Conservation (phyloP, 2,329 filamentous ascomycete genomes). For the Tolypocladium pustulatum region DNA sequence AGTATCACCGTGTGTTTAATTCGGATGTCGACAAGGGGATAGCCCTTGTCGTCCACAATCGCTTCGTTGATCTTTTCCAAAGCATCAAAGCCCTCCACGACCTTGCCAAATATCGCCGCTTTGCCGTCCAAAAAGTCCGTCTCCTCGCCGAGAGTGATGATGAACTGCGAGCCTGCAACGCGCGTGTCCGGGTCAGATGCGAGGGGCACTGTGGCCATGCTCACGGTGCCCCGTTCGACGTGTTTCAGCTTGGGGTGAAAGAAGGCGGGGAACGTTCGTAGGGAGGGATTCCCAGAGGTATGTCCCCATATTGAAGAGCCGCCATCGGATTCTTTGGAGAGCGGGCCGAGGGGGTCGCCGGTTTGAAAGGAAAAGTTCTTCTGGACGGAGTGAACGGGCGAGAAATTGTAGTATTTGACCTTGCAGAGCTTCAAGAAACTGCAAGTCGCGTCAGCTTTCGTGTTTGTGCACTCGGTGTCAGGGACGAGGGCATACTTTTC, state of each 20-base stretch:
- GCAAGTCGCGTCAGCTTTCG: constrained; percentile 31
- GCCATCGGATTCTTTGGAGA: constrained; percentile 77
- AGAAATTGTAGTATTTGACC: constrained; percentile 98
- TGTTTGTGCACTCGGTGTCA: constrained; percentile 25
- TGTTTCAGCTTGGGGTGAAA: constrained; percentile 85
- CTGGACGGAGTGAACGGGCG: constrained; percentile 83
- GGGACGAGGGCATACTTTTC: constrained; percentile 70
- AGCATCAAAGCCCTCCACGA: constrained; percentile 91
- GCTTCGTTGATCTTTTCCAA: constrained; percentile 88
- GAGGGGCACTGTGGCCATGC: constrained; percentile 86
- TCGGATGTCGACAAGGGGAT: constrained; percentile 86
- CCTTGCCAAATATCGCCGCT: constrained; percentile 88
- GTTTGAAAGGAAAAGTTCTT: constrained; percentile 95
- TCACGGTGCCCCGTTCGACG: constrained; percentile 79
- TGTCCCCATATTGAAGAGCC: constrained; percentile 89
- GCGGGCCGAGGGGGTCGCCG: constrained; percentile 84
- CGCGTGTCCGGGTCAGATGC: constrained; percentile 69
- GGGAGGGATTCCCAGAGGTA: constrained; percentile 53
- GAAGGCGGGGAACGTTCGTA: constrained; percentile 72
- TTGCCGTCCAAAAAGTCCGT: constrained; percentile 87
- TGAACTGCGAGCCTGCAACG: constrained; percentile 83
- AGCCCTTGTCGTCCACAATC: constrained; percentile 76
- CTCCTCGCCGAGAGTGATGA: constrained; percentile 81
- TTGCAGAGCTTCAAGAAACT: constrained; percentile 99
- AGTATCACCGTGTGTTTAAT: constrained; percentile 88